Evolutionary conservation across 2,329 filamentous ascomycete species (phyloP).

Genomic region (Chrysosporium keratinophilum): DNA sequence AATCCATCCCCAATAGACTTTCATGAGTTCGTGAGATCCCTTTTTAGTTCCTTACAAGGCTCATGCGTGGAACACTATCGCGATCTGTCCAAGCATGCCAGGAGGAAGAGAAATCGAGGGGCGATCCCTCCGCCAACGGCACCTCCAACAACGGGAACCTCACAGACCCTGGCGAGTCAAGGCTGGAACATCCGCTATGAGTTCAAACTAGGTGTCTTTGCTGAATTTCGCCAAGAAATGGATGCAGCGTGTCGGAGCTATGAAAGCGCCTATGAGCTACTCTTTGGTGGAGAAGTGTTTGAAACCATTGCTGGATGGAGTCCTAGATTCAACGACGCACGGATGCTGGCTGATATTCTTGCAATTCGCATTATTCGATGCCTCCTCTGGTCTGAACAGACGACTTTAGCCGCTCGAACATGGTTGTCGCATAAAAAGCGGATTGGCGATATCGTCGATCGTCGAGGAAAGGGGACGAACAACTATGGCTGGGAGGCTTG

Average conservation of each 20-base stretch:
- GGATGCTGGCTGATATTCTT: conserved; percentile 71
- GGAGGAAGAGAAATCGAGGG: conserved; percentile 75
- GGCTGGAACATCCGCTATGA: conserved; percentile 94
- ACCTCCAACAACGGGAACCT: conserved; percentile 72
- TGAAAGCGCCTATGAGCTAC: conserved; percentile 71
- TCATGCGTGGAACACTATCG: conserved; percentile 81
- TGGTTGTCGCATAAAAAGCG: conserved; percentile 70
- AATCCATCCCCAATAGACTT: conserved; percentile 62
- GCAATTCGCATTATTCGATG: conserved; percentile 73
- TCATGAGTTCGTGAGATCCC: conserved; percentile 59
- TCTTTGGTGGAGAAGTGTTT: conserved; percentile 74
- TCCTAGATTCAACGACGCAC: conserved; percentile 82
- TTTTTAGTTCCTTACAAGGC: conserved; percentile 63
- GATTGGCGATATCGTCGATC: conserved; percentile 66
- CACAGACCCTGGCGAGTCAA: conserved; percentile 69
- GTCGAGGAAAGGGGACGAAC: conserved; percentile 69
- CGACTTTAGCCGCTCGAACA: conserved; percentile 65
- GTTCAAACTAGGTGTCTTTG: conserved; percentile 81
- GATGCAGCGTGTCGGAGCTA: conserved; percentile 78
- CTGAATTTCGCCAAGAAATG: conserved; percentile 88
- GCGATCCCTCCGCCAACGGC: conserved; percentile 69
- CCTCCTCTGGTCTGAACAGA: conserved; percentile 66
- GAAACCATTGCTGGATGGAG: conserved; percentile 86
- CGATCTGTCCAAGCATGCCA: conserved; percentile 81
- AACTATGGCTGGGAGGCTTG: conserved; percentile 94